Evolutionary conservation across 129 eudicot genomes (phyloP), one percentile per base, ranked within the genome.

Genomic region (Sambucus nigra): DNA sequence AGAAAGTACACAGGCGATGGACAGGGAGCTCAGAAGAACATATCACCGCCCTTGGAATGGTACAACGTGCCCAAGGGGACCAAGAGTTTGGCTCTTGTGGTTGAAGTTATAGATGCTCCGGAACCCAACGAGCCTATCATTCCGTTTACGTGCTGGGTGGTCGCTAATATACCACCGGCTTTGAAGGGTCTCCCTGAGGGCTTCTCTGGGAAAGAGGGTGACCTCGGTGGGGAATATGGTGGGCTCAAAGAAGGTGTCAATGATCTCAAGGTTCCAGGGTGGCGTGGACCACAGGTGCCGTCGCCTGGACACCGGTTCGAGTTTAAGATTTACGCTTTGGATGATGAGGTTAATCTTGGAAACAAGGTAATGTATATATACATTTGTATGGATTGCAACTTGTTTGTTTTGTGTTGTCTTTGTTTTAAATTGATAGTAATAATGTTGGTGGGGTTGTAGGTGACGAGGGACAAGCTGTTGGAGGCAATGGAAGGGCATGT

Each of bases 41-140:
- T 84, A 14, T 88, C 97, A 9, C 97, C 94, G 14, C 97, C 97
- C 0, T 16, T 88, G 15, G 93, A 88, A 47, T 88, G 97, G 97
- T 78, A 88, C 68, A 88, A 88, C 55, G 50, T 88, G 20, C 92
- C 97, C 0, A 53, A 53, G 9, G 85, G 76, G 60, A 73, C 92
- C 0, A 84, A 84, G 71, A 61, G 74, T 53, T 50, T 88, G 67
- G 94, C 97, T 17, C 57, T 88, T 23, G 75, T 88, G 21, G 97
- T 76, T 32, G 72, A 84, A 40, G 94, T 80, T 51, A 63, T 84
- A n/a, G 94, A 88, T 10, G 94, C 80, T n/a, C 78, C 92, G 5
- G 91, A 80, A 41, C 97, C 92, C 1, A 44, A 15, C 2, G 72
- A 70, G 0, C 84, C 94, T 0, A 25, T 73, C n/a, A 84, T 80